Evolutionary conservation across 306 rosid species (phyloP), one percentile per base, ranked within the genome.

Genomic region (Abrus precatorius): DNA sequence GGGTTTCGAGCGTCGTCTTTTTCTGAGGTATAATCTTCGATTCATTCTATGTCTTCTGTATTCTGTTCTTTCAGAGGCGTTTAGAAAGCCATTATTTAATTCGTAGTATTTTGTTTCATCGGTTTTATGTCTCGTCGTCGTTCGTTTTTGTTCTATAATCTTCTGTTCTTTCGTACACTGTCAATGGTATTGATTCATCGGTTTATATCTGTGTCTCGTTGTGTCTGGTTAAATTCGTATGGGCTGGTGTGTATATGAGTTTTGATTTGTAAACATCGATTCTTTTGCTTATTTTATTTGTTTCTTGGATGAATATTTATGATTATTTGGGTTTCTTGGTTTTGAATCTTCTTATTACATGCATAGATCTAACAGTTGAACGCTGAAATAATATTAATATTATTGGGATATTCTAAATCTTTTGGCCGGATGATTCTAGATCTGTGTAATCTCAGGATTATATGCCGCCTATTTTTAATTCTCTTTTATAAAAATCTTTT

Each of bases 341-440:
- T 41, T 68, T 68, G 45, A 66, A 28, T 77, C 54, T 55, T 55
- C 38, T 43, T 48, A 1, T 41, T 68, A 28, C 13, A 1, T 55
- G 47, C 49, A 5, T 44, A 34, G 77, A 79, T 79, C 77, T 69
- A 32, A 57, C 47, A 5, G 4, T 5, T 56, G 8, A n/a, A 14
- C 41, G 10, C 8, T 56, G 40, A 43, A 66, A 13, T 45, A 38
- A 9, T 38, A 33, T 8, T 1, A 6, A 3, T 36, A 1, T 34
- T 48, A 20, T 20, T 20, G 20, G 20, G 20, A 20, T 20, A 20
- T 20, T 20, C 20, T 20, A 20, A 20, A 5, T 44, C 2, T 44
- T 34, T 45, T 69, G 40, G 6, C 3, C 10, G n/a, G 40, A 8
- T 69, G 9, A 32, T 32, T 56, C 41, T 47, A 69, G 76, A 78